A percentile compares a stretch with the other conserved stretches of the same genome.
Evolutionary conservation across 495 filamentous ascomycete genomes (phyloP).

Genomic region (Aspergillus homomorphus): DNA sequence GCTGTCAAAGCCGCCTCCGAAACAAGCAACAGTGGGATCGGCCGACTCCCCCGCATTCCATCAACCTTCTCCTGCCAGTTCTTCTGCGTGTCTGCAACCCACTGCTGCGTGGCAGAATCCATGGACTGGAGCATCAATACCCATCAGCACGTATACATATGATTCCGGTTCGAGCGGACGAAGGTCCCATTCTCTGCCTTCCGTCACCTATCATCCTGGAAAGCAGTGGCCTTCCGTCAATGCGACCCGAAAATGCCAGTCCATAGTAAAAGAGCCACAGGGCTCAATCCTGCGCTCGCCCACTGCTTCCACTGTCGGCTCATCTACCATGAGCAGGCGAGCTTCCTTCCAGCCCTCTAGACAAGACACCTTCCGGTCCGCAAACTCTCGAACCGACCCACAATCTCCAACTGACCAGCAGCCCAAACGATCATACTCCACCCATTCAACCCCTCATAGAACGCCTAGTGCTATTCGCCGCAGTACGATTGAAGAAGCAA

Average conservation of each 20-base stretch:
- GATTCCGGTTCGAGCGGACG: constrained; percentile 5
- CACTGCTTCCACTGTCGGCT: constrained; percentile 5
- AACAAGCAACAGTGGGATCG: constrained; percentile 18
- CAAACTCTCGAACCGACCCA: constrained; percentile 15
- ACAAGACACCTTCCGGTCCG: constrained; percentile 27
- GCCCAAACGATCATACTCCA: constrained; percentile 33
- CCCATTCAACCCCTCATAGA: constrained; percentile 27
- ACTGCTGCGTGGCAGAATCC: constrained; percentile 18
- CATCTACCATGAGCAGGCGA: constrained; percentile 9
- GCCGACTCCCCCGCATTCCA: constrained; percentile 12
- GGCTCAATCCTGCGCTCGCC: constrained; percentile 2
- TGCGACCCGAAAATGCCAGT: not conserved
- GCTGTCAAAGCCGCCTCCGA: constrained; percentile 44
- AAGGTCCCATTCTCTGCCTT: constrained; percentile 20
- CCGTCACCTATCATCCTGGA: constrained; percentile 11
- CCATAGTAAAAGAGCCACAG: constrained; percentile 6
- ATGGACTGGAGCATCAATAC: constrained; percentile 15
- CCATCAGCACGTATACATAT: constrained; percentile 6
- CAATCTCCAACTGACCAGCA: constrained; percentile 17
- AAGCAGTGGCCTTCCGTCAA: constrained; percentile 5
- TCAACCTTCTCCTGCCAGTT: constrained; percentile 9
- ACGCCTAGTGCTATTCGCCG: constrained; percentile 27
- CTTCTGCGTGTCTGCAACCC: constrained; percentile 9
- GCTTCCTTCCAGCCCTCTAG: constrained; percentile 17
- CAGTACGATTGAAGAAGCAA: constrained; percentile 25